phyloP scores from a whole-genome alignment of 225 moss, liverwort and hornwort species.

The Neckera pumila region DNA sequence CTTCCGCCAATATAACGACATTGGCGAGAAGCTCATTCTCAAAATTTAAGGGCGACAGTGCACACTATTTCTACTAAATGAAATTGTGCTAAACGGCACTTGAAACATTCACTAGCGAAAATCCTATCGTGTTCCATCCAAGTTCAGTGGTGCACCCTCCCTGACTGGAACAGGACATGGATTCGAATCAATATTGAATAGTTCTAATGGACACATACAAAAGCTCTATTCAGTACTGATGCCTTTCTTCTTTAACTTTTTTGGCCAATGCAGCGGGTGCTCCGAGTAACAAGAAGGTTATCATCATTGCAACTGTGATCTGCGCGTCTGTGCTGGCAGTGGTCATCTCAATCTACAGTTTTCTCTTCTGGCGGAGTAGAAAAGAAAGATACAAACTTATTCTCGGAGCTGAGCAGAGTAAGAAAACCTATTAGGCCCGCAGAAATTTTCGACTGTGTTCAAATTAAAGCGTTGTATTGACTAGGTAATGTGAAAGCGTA shows the following conservation, averaged over 20 bases:
- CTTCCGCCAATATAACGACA: background rate
- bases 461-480: too few species aligned
- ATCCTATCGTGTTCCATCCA: background rate
- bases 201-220: background rate
- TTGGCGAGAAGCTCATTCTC: background rate
- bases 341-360: background rate
- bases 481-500: background rate
- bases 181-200: too few species aligned
- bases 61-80: background rate
- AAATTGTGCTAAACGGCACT: background rate
- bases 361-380: conserved; percentile 6
- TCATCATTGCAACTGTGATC: background rate
- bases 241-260: too few species aligned
- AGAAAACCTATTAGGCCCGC: background rate
- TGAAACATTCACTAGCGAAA: background rate
- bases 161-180: background rate
- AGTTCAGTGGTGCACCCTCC: background rate
- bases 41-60: background rate
- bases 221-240: background rate
- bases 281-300: background rate
- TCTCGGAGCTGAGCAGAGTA: conserved; percentile 15
- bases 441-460: too few species aligned
- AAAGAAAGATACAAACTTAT: conserved; percentile 7
- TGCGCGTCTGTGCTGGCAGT: background rate
- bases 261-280: background rate